Percentiles rank a stretch among this genome's conserved stretches.
These are phyloP conservation scores for Fragilariopsis cylindrus DNA, from an alignment of 108 stramenopile genomes.

Conservation along the genomic window DNA sequence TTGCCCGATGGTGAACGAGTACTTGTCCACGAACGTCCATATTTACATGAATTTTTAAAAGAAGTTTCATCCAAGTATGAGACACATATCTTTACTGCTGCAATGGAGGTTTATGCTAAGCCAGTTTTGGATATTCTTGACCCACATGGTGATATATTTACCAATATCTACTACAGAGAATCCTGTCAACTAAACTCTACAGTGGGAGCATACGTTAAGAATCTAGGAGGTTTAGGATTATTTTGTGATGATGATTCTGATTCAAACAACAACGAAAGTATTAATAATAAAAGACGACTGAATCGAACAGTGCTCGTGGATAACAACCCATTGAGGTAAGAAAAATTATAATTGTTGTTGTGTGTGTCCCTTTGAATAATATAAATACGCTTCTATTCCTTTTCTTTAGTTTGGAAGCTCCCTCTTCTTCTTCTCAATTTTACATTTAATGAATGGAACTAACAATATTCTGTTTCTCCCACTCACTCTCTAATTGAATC, in stretches of 20 bases:
- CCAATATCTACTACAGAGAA: conserved; percentile 87
- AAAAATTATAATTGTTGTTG: neutral
- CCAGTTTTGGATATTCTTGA: conserved; percentile 92
- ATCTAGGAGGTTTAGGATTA: conserved; percentile 48
- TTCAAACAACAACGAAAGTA: neutral
- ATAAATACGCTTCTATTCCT: no score
- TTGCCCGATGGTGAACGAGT: conserved; percentile 85
- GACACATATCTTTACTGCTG: conserved; percentile 97
- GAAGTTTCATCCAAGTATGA: conserved; percentile 79
- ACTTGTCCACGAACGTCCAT: conserved; percentile 93
- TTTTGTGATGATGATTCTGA: conserved; percentile 1
- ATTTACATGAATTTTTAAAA: conserved; percentile 87
- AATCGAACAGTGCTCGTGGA: conserved; percentile 94
- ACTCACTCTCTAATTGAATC: no score
- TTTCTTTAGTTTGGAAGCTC: no score
- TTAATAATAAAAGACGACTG: conserved; percentile 10
- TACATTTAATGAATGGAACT: no score
- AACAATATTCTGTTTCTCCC: no score
- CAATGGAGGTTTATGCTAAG: conserved; percentile 95
- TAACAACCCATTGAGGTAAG: conserved; percentile 91
- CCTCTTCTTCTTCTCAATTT: no score
- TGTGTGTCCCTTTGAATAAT: no score
- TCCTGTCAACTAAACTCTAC: conserved; percentile 77
- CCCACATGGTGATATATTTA: conserved; percentile 80
- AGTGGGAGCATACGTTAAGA: conserved; percentile 87